Conservation (phyloP, 371 early-diverging fungal genomes). For the Batkoa obscura region DNA sequence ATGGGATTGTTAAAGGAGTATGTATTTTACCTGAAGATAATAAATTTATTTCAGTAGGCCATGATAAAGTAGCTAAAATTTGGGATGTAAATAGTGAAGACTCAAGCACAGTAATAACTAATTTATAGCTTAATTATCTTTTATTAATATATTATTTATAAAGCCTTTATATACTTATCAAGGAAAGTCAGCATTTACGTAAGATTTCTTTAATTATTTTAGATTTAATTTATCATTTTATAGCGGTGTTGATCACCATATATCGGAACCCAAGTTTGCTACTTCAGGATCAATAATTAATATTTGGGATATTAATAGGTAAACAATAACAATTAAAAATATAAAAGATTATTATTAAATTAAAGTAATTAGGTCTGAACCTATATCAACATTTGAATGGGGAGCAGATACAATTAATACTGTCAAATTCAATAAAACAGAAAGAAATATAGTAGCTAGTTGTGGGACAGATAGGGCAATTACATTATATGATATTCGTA, state of each 20-base stretch:
- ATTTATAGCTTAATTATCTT: neutral
- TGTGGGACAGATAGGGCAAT: conserved; percentile 84
- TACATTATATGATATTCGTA: conserved; percentile 82
- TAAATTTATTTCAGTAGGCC: conserved; percentile 11
- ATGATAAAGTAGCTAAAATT: conserved; percentile 12
- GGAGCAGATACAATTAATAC: conserved; percentile 85
- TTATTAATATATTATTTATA: conserved; percentile 2
- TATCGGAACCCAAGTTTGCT: conserved; percentile 59
- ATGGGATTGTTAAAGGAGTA: conserved; percentile 10
- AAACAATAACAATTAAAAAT: neutral
- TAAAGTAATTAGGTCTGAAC: conserved; percentile 34
- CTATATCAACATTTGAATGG: conserved; percentile 68
- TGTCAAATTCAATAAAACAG: conserved; percentile 87
- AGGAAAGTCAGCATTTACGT: conserved; percentile 51
- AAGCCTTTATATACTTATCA: conserved; percentile 46
- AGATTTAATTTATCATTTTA: neutral
- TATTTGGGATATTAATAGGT: conserved; percentile 77
- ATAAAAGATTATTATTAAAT: neutral
- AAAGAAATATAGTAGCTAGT: conserved; percentile 73
- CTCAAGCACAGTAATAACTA: neutral
- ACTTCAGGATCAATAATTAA: conserved; percentile 70
- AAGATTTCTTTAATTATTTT: neutral
- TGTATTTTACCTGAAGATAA: conserved; percentile 6
- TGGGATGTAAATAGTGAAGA: conserved; percentile 2
- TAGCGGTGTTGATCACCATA: conserved; percentile 63